Percentiles rank a stretch among this genome's conserved stretches.
These are phyloP conservation scores for Daldinia sp. DNA, from an alignment of 2,329 filamentous ascomycete species.

Conservation along the genomic window DNA sequence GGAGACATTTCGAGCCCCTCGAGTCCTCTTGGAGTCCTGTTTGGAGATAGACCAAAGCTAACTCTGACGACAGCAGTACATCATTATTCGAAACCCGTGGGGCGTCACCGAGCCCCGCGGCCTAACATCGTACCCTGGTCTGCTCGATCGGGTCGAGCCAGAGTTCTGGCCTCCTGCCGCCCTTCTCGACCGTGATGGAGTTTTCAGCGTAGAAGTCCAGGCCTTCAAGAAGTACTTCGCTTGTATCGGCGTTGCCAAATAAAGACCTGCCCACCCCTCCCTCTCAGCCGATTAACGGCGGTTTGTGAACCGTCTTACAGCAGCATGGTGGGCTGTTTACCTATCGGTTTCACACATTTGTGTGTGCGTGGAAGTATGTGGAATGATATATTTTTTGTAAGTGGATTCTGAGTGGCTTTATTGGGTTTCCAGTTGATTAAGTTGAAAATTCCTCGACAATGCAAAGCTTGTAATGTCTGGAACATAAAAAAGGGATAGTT, in stretches of 20 bases:
- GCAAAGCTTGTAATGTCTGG: neutral
- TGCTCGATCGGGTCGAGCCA: constrained; percentile 55
- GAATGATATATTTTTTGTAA: neutral
- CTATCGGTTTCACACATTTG: neutral
- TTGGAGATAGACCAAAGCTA: neutral
- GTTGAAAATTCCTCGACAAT: neutral
- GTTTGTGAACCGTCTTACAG: neutral
- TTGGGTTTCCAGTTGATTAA: neutral
- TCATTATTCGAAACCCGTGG: constrained; percentile 60
- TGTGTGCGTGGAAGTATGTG: no score
- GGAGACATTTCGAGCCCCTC: neutral
- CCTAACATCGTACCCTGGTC: constrained; percentile 55
- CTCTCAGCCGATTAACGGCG: neutral
- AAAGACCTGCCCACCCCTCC: neutral
- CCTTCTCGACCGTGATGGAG: constrained; percentile 54
- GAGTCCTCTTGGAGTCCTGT: no score
- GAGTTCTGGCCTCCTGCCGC: constrained; percentile 55
- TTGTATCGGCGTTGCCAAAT: constrained; percentile 50
- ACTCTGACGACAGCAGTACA: constrained; percentile 50
- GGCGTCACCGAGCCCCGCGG: constrained; percentile 58
- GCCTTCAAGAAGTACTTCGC: constrained; percentile 56
- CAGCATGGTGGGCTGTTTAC: neutral
- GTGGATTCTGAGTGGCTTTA: neutral
- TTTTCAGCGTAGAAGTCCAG: constrained; percentile 54
- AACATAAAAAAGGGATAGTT: neutral